A percentile compares a stretch with the other conserved stretches of the same genome.
Evolutionary conservation across 371 early-diverging fungal species (phyloP).

Genomic region (Mucor indicus): DNA sequence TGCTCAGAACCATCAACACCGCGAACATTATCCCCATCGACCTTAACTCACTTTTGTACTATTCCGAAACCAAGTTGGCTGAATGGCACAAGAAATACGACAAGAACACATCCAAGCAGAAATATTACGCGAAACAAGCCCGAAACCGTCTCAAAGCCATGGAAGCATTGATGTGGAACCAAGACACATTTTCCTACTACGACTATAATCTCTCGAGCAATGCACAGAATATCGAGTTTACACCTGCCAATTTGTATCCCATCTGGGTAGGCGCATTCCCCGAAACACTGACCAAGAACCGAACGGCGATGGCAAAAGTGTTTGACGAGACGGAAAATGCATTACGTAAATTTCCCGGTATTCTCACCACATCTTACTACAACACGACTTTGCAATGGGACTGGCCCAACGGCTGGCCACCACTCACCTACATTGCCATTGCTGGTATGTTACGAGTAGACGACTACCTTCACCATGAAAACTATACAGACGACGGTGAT

Average conservation of each 20-base stretch:
- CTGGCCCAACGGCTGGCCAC: slow-evolving; percentile 83
- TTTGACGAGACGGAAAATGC: slow-evolving; percentile 31
- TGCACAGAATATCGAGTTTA: slow-evolving; percentile 26
- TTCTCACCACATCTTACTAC: slow-evolving; percentile 63
- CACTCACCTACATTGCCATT: slow-evolving; percentile 54
- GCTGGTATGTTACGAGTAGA: slow-evolving; percentile 44
- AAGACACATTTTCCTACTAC: slow-evolving; percentile 38
- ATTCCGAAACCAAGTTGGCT: slow-evolving; percentile 61
- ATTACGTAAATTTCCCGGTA: slow-evolving; percentile 52
- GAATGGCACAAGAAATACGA: slow-evolving; percentile 41
- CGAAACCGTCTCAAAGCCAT: slow-evolving; percentile 39
- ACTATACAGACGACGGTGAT: not conserved
- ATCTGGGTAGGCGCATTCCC: slow-evolving; percentile 49
- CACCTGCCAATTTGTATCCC: slow-evolving; percentile 43
- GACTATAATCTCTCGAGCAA: slow-evolving; percentile 53
- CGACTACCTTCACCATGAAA: slow-evolving; percentile 7
- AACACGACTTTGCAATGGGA: slow-evolving; percentile 85
- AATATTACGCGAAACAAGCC: slow-evolving; percentile 38
- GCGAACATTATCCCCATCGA: slow-evolving; percentile 78
- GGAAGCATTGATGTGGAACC: slow-evolving; percentile 52
- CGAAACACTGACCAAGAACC: slow-evolving; percentile 19
- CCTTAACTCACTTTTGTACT: slow-evolving; percentile 81
- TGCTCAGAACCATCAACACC: slow-evolving; percentile 57
- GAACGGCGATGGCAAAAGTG: slow-evolving; percentile 12
- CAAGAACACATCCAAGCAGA: slow-evolving; percentile 5